Base-by-base conservation (phyloP, 441 rosid genomes). In the Adansonia gregorii region DNA sequence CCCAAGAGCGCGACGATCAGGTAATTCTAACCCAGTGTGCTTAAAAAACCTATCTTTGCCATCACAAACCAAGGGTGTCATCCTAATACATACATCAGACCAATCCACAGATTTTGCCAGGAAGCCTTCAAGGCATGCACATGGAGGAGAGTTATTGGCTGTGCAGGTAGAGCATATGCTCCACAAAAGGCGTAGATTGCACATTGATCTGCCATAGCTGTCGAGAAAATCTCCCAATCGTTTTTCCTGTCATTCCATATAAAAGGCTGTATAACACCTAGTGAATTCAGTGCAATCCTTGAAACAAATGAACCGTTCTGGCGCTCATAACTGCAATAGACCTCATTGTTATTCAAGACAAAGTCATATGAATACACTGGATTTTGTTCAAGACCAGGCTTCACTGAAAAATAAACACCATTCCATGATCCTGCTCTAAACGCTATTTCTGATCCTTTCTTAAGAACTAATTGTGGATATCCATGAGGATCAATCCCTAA, bases 181-280 rank as follows among this genome's bases (percentile, higher is more conserved):
- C 71, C 52, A 43, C 71, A 67, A 3, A 43, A 43, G 52, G 2
- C 52, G 17, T 67, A 67, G 10, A 22, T 4, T 0, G 71, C 7
- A 43, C 71, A 67, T 2, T 19, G 15, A 67, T 67, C 52, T 20
- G 52, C 7, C 15, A 17, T 52, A 10, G 52, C 31, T 4, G 71
- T 67, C 5, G 31, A 43, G 27, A 43, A 83, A 20, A 79, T 63
- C 48, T 68, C 76, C 83, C 83, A 83, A 3, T 60, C 60, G 14
- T 71, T 22, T 3, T 48, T 55, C 14, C 27, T 48, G 6, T 64
- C 76, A 19, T 56, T 17, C 76, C 78, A 79, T 43, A 63, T 74
- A 72, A 78, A 52, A 12, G 83, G 76, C 70, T 78, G 76, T 67
- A 86, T 35, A 10, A 54, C 12, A 6, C 89, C 88, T 0, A 76